Evolutionary conservation across 202 grass and related monocot genomes (phyloP).

Genomic region (Zizania palustris): DNA sequence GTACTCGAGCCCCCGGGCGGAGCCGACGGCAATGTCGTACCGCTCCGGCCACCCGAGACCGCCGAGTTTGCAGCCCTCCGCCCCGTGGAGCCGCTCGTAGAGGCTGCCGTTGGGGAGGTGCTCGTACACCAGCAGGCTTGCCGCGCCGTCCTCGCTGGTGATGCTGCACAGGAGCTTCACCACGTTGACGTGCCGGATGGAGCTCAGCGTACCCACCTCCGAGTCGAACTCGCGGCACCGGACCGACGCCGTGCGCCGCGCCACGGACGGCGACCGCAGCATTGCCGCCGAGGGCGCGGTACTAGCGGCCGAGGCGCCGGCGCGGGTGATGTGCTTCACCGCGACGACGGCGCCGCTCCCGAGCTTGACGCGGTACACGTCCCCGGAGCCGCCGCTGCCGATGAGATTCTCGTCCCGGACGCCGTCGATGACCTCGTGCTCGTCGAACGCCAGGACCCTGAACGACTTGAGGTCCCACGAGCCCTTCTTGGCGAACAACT

Average conservation of each 20-base stretch:
- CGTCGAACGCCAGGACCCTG: constrained; percentile 65
- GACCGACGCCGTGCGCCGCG: constrained; percentile 38
- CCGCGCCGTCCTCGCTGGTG: constrained; percentile 61
- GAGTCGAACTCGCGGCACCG: constrained; percentile 81
- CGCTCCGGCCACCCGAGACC: constrained; percentile 61
- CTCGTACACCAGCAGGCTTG: constrained; percentile 88
- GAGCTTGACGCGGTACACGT: constrained; percentile 88
- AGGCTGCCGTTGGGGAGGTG: constrained; percentile 93
- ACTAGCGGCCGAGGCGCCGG: background rate
- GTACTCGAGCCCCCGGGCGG: constrained; percentile 73
- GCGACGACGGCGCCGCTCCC: constrained; percentile 59
- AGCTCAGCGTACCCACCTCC: constrained; percentile 83
- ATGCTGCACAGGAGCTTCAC: constrained; percentile 92
- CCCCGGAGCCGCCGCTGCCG: constrained; percentile 80
- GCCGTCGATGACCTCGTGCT: constrained; percentile 69
- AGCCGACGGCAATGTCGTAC: constrained; percentile 69
- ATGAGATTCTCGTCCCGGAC: constrained; percentile 79
- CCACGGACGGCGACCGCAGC: constrained; percentile 31
- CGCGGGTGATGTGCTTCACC: constrained; percentile 72
- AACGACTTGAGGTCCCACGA: constrained; percentile 89
- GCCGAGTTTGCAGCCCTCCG: constrained; percentile 35
- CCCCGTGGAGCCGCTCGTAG: constrained; percentile 56
- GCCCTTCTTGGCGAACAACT: constrained; percentile 51
- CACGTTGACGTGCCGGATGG: constrained; percentile 83
- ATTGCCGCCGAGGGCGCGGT: constrained; percentile 25